Conservation (phyloP, 2,329 filamentous ascomycete genomes). For the Aspergillus sp. region DNA sequence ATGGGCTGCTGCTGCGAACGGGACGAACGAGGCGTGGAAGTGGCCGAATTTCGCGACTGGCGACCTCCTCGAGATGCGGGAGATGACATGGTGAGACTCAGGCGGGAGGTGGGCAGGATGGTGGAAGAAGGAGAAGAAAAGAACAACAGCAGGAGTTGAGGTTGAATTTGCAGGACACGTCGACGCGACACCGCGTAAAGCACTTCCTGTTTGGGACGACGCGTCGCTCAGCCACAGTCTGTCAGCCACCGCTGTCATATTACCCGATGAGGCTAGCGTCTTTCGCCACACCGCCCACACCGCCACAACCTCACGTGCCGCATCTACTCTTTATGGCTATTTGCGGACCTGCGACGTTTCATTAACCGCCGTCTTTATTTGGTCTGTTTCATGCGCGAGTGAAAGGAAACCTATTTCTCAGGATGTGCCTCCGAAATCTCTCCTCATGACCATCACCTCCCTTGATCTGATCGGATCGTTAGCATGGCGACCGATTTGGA, state of each 20-base stretch:
- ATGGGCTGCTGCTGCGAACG: constrained; percentile 23
- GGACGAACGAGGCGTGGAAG: constrained; percentile 30
- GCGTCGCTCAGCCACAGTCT: not conserved
- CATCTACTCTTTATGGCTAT: too few species aligned
- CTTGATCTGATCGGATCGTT: constrained; percentile 5
- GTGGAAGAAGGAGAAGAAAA: not conserved
- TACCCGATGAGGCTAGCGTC: not conserved
- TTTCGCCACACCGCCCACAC: not conserved
- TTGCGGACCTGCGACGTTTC: not conserved
- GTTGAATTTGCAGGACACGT: constrained; percentile 2
- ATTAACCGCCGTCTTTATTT: not conserved
- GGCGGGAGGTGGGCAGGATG: not conserved
- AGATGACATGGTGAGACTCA: constrained; percentile 30
- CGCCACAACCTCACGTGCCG: too few species aligned
- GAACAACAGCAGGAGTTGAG: not conserved
- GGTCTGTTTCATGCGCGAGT: too few species aligned
- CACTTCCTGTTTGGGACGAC: constrained; percentile 11
- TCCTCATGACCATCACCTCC: too few species aligned
- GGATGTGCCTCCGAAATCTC: too few species aligned
- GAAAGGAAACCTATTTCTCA: too few species aligned
- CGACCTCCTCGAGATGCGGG: constrained; percentile 35
- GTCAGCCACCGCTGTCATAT: too few species aligned
- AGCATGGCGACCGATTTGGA: constrained; percentile 22
- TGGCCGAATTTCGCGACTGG: constrained; percentile 29
- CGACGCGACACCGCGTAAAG: constrained; percentile 12